These are phyloP conservation scores for Sesbania bispinosa DNA, from an alignment of 306 rosid genomes.

Conservation along the genomic window DNA sequence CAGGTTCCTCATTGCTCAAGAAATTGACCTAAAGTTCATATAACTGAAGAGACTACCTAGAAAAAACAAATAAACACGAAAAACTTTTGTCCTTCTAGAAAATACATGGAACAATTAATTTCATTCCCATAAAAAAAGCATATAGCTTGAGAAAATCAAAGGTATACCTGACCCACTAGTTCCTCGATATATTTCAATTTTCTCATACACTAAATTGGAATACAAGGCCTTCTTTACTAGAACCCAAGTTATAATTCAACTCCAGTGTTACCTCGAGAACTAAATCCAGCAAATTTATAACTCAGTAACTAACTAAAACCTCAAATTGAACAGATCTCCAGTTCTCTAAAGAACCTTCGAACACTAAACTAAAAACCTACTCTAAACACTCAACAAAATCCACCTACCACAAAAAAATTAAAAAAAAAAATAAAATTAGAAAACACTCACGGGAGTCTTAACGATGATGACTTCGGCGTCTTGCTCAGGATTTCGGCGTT, in stretches of 20 bases:
- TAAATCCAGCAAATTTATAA: constrained; percentile 22
- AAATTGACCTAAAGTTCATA: neutral
- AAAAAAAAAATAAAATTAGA: neutral
- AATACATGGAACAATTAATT: neutral
- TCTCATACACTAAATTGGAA: neutral
- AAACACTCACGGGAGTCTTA: constrained; percentile 56
- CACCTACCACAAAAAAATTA: neutral
- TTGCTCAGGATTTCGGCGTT: constrained; percentile 45
- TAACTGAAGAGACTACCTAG: neutral
- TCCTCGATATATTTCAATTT: neutral
- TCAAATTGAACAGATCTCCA: constrained; percentile 41
- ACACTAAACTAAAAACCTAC: constrained; percentile 19
- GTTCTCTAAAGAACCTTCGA: constrained; percentile 20
- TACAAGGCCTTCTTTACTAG: neutral
- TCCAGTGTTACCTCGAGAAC: constrained; percentile 27
- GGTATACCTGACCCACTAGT: neutral
- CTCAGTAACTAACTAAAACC: constrained; percentile 20
- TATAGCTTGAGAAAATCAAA: neutral
- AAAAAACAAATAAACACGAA: neutral
- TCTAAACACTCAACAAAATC: neutral
- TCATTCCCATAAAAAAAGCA: neutral
- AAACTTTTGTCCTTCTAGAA: neutral
- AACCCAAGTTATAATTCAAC: constrained; percentile 16
- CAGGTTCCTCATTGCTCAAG: neutral
- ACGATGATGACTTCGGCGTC: constrained; percentile 58